Evolutionary conservation across 2,329 filamentous ascomycete genomes (phyloP).

Genomic region (Colletotrichum sp.): DNA sequence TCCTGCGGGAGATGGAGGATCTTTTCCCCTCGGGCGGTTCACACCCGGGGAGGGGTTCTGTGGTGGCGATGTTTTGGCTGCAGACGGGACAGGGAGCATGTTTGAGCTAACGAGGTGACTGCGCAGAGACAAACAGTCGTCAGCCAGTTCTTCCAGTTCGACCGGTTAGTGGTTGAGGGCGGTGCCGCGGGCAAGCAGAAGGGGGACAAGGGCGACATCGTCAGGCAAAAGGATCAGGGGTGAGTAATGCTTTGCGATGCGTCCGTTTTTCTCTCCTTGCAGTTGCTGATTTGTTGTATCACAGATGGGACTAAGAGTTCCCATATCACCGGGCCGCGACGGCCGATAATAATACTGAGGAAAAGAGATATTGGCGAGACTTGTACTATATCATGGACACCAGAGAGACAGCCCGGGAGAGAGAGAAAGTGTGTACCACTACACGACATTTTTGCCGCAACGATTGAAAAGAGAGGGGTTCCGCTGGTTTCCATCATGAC

Average conservation of each 20-base stretch:
- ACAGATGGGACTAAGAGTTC: not conserved
- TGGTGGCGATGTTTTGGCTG: not conserved
- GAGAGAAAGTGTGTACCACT: not conserved
- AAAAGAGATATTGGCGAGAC: not conserved
- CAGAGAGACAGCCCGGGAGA: not conserved
- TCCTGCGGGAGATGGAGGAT: not conserved
- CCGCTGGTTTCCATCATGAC: not conserved
- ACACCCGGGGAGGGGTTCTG: not conserved
- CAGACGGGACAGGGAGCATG: not conserved
- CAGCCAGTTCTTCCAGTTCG: constrained; percentile 93
- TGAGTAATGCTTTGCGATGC: constrained; percentile 43
- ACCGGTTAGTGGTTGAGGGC: constrained; percentile 90
- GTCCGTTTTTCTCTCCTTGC: not conserved
- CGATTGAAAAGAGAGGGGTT: not conserved
- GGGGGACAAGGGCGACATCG: constrained; percentile 68
- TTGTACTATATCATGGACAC: constrained; percentile 1
- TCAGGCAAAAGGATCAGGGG: constrained; percentile 82
- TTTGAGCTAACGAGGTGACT: not conserved
- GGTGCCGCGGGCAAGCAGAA: constrained; percentile 81
- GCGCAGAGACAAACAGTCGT: constrained; percentile 89
- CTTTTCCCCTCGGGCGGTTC: not conserved
- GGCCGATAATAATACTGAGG: not conserved
- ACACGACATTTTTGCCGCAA: not conserved
- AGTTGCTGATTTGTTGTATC: not conserved
- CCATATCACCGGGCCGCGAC: not conserved